These are phyloP conservation scores for Yamadazyma diospyri DNA, from an alignment of 1,139 yeast species.

Conservation along the genomic window DNA sequence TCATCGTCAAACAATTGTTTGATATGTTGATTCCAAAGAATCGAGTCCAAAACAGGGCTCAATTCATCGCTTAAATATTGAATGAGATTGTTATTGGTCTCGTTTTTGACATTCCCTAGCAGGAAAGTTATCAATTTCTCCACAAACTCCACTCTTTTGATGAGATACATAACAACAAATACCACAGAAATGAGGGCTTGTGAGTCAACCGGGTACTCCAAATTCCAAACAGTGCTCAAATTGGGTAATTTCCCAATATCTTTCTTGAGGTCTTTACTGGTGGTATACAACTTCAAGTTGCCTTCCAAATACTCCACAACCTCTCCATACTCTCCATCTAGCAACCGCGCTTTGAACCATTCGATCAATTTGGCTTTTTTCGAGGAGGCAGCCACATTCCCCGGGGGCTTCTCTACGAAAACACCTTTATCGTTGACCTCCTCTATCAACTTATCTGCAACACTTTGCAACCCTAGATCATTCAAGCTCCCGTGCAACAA, in stretches of 20 bases:
- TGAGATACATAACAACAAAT: slow-evolving; percentile 19
- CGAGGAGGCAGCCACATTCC: slow-evolving; percentile 8
- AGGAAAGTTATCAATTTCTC: slow-evolving; percentile 17
- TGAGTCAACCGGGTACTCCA: slow-evolving; percentile 1
- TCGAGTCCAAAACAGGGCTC: slow-evolving; percentile 27
- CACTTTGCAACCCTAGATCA: slow-evolving; percentile 13
- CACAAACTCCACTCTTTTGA: slow-evolving; percentile 23
- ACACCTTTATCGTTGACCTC: slow-evolving; percentile 14
- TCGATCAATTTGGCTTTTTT: slow-evolving; percentile 16
- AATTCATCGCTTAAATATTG: slow-evolving; percentile 24
- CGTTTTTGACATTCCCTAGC: slow-evolving; percentile 6
- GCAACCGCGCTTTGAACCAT: slow-evolving; percentile 23
- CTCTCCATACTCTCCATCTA: slow-evolving; percentile 21
- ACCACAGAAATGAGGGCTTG: slow-evolving; percentile 1
- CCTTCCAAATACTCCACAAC: slow-evolving; percentile 17
- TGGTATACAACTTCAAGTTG: slow-evolving; percentile 7
- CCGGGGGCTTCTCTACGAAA: slow-evolving; percentile 4
- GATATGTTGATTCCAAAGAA: slow-evolving; percentile 9
- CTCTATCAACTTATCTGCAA: slow-evolving; percentile 14
- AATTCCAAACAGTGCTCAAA: slow-evolving; percentile 8
- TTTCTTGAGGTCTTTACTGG: slow-evolving; percentile 1
- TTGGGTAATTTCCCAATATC: slow-evolving; percentile 9
- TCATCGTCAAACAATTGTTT: slow-evolving; percentile 10
- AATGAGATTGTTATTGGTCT: slow-evolving; percentile 15
- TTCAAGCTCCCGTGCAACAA: slow-evolving; percentile 29